A percentile compares a stretch with the other conserved stretches of the same genome.
phyloP scores from a whole-genome alignment of 805 yeast species.

The Teunomyces barrocoloradensis region DNA sequence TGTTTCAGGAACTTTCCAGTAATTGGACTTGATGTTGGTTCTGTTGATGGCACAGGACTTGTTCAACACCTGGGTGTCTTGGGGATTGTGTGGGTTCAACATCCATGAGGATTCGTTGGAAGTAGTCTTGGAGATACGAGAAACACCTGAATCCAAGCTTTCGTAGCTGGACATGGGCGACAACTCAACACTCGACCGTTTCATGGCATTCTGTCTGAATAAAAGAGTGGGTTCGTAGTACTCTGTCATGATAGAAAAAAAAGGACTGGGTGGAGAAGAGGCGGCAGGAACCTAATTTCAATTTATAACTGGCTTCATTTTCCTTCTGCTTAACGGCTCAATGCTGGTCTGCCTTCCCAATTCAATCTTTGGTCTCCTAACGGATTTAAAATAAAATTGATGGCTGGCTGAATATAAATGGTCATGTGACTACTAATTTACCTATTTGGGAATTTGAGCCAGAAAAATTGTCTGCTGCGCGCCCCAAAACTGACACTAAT shows the following conservation, averaged over 20 bases:
- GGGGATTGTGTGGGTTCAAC: constrained; percentile 21
- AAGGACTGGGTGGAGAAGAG: neutral
- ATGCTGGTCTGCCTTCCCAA: constrained; percentile 3
- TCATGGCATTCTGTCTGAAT: constrained; percentile 42
- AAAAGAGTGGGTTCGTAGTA: constrained; percentile 42
- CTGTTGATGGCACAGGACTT: constrained; percentile 42
- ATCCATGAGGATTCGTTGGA: constrained; percentile 25
- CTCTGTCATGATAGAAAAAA: constrained; percentile 19
- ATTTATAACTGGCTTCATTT: neutral
- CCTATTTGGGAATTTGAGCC: neutral
- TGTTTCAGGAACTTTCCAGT: constrained; percentile 46
- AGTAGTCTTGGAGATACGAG: neutral
- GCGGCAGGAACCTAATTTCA: neutral
- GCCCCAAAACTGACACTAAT: neutral
- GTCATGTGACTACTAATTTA: neutral
- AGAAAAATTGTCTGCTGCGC: neutral
- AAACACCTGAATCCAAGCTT: constrained; percentile 5
- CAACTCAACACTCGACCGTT: constrained; percentile 17
- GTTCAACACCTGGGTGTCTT: constrained; percentile 34
- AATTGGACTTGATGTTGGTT: constrained; percentile 41
- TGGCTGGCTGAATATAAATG: neutral
- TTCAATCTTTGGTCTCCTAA: neutral
- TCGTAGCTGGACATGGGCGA: constrained; percentile 23
- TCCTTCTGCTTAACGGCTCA: neutral
- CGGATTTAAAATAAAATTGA: neutral